Conservation (phyloP, 2,329 filamentous ascomycete genomes). For the Acephala macrosclerotiorum region DNA sequence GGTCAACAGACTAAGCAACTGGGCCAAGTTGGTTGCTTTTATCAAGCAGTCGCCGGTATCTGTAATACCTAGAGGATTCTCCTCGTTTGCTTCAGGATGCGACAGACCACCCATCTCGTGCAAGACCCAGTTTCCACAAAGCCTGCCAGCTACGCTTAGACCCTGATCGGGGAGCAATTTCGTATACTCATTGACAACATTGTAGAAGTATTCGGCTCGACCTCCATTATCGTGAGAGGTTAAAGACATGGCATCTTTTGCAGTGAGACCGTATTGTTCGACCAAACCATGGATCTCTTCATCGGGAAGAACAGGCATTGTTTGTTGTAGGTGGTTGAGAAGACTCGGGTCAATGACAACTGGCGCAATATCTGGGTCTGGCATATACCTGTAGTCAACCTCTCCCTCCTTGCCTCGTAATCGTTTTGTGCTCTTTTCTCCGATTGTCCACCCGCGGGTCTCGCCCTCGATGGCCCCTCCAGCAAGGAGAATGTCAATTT, state of each 20-base stretch:
- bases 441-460: slow-evolving; percentile 91
- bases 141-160: slow-evolving; percentile 47
- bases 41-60: slow-evolving; percentile 38
- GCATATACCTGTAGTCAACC: slow-evolving; percentile 98
- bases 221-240: slow-evolving; percentile 79
- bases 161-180: slow-evolving; percentile 10
- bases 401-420: slow-evolving; percentile 94
- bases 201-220: slow-evolving; percentile 82
- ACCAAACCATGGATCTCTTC: slow-evolving; percentile 69
- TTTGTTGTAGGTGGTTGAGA: slow-evolving; percentile 66
- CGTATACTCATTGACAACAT: slow-evolving; percentile 58
- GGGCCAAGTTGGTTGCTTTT: slow-evolving; percentile 45
- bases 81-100: slow-evolving; percentile 49
- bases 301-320: slow-evolving; percentile 77
- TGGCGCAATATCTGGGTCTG: slow-evolving; percentile 88
- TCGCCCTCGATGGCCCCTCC: slow-evolving; percentile 83
- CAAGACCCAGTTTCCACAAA: slow-evolving; percentile 72
- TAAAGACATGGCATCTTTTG: slow-evolving; percentile 85
- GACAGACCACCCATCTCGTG: slow-evolving; percentile 78
- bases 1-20: slow-evolving; percentile 53
- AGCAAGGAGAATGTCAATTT: slow-evolving; percentile 79
- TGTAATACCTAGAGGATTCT: slow-evolving; percentile 37
- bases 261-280: slow-evolving; percentile 69
- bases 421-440: slow-evolving; percentile 79
- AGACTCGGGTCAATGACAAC: slow-evolving; percentile 78